These are phyloP conservation scores for Jatropha multifida DNA, from an alignment of 441 rosid species.

Conservation along the genomic window DNA sequence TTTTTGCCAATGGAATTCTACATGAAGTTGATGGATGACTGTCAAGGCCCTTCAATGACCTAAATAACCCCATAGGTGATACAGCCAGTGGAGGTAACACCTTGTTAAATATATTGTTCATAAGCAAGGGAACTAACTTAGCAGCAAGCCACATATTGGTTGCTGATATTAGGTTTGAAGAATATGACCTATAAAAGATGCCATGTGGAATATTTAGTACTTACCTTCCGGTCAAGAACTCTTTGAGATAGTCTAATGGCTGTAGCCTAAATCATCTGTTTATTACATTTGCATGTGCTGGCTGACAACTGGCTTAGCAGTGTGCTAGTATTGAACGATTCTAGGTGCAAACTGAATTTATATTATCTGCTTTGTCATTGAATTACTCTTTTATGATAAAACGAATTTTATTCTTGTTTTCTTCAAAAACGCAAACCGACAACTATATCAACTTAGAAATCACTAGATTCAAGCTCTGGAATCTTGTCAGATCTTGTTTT, in stretches of 20 bases:
- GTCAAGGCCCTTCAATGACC: background rate
- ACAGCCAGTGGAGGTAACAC: background rate
- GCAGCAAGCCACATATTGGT: background rate
- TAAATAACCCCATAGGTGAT: background rate
- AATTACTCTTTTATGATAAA: background rate
- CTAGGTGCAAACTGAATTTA: background rate
- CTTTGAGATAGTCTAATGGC: background rate
- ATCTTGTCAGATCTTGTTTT: constrained; percentile 41
- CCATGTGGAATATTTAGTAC: background rate
- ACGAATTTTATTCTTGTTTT: background rate
- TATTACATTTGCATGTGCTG: background rate
- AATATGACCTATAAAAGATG: background rate
- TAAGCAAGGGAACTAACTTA: background rate
- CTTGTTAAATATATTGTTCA: background rate
- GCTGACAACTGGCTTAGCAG: background rate
- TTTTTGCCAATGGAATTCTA: background rate
- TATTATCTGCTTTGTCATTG: background rate
- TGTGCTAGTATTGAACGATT: background rate
- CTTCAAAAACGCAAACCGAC: constrained; percentile 14
- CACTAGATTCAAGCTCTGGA: constrained; percentile 21
- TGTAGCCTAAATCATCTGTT: background rate
- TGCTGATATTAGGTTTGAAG: background rate
- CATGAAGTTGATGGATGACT: background rate
- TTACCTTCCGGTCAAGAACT: background rate
- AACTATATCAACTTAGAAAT: constrained; percentile 24